Evolutionary conservation across 2,329 filamentous ascomycete genomes (phyloP).

Genomic region (Neonectria faginata): DNA sequence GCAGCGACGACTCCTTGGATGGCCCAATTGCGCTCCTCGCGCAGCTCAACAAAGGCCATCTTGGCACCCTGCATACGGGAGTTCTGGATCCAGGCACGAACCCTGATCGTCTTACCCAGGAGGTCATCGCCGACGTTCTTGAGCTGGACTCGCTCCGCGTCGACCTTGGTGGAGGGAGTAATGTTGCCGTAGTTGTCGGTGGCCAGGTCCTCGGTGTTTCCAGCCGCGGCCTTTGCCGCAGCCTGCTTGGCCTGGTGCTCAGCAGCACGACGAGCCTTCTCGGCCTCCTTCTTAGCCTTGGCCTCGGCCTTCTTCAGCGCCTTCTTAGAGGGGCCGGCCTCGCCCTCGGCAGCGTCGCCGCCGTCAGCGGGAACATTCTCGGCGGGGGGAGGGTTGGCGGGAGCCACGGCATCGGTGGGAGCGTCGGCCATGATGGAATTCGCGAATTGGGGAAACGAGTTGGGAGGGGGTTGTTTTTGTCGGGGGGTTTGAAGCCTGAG

Average conservation of each 20-base stretch:
- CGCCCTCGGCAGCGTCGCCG: slow-evolving; percentile 33
- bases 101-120: slow-evolving; percentile 76
- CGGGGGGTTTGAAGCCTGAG: slow-evolving; percentile 18
- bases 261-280: slow-evolving; percentile 79
- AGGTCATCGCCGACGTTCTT: slow-evolving; percentile 72
- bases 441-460: slow-evolving; percentile 16
- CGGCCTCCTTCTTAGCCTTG: slow-evolving; percentile 89
- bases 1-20: slow-evolving; percentile 85
- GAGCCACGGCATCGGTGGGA: slow-evolving; percentile 33
- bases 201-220: slow-evolving; percentile 75
- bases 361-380: slow-evolving; percentile 30
- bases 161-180: slow-evolving; percentile 67
- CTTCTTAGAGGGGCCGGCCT: slow-evolving; percentile 58
- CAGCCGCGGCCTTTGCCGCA: slow-evolving; percentile 72
- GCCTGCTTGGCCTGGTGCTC: slow-evolving; percentile 80
- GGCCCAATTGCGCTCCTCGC: slow-evolving; percentile 78
- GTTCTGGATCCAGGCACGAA: slow-evolving; percentile 89
- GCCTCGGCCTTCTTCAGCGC: slow-evolving; percentile 85
- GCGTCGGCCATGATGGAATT: slow-evolving; percentile 39
- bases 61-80: slow-evolving; percentile 89
- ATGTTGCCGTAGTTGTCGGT: slow-evolving; percentile 85
- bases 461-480: slow-evolving; percentile 20
- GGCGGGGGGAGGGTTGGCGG: slow-evolving; percentile 32
- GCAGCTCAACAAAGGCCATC: slow-evolving; percentile 89
- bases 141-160: slow-evolving; percentile 70